phyloP scores from a whole-genome alignment of 1,284 basidiomycete species.

The Mycosarcoma mackinlayi region DNA sequence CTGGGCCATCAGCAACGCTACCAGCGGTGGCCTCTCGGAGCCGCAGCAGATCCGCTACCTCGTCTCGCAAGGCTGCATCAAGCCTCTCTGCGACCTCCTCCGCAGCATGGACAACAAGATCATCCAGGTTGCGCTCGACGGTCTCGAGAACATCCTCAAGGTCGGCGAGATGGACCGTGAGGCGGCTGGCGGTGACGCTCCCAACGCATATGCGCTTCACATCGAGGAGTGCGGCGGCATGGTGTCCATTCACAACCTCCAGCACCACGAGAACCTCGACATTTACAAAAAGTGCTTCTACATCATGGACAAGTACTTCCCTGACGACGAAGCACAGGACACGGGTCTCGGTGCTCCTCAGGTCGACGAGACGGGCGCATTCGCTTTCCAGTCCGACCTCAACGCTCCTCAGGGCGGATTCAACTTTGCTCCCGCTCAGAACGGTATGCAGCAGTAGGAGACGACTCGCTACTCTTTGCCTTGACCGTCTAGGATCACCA shows the following conservation, averaged over 20 bases:
- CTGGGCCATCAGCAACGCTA: conserved; percentile 99
- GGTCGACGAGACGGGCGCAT: conserved; percentile 85
- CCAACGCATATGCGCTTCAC: conserved; percentile 92
- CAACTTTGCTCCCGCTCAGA: conserved; percentile 59
- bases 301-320: conserved; percentile 73
- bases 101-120: conserved; percentile 99
- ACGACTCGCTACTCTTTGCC: too few relatives aligned
- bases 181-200: conserved; percentile 81
- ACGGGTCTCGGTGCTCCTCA: conserved; percentile 81
- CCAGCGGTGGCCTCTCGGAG: conserved; percentile 95
- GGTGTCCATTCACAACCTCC: conserved; percentile 94
- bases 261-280: conserved; percentile 99
- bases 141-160: conserved; percentile 97
- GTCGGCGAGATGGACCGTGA: conserved; percentile 97
- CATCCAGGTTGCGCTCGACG: conserved; percentile 96
- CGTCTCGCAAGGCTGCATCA: conserved; percentile 96
- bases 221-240: conserved; percentile 98
- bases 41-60: conserved; percentile 98
- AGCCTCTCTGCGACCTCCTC: conserved; percentile 94
- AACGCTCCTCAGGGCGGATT: conserved; percentile 66
- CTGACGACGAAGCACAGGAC: conserved; percentile 70
- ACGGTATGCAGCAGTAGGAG: conserved; percentile 63
- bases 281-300: conserved; percentile 99
- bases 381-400: conserved; percentile 76
- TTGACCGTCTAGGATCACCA: too few relatives aligned